Evolutionary conservation across 148 eudicot species (phyloP).

Genomic region (Polygonum aviculare): DNA sequence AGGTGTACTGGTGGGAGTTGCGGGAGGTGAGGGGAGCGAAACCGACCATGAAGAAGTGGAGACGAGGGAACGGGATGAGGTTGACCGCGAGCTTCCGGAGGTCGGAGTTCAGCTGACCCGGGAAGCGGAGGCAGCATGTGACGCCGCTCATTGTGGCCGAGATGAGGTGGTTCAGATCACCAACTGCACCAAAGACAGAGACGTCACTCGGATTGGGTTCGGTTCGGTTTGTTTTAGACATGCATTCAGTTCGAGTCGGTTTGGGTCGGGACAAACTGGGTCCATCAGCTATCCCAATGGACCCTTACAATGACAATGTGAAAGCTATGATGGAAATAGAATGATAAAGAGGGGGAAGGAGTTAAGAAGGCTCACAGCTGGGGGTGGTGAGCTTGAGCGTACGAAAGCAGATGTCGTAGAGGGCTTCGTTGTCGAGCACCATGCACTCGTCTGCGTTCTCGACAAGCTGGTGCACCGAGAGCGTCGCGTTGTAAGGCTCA

Average conservation of each 20-base stretch:
- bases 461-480: conserved; percentile 29
- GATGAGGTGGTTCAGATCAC: conserved; percentile 65
- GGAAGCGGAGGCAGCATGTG: conserved; percentile 70
- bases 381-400: conserved; percentile 33
- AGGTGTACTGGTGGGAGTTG: conserved; percentile 47
- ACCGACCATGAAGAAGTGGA: conserved; percentile 81
- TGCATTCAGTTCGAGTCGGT: too few species aligned
- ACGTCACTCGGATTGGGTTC: too few species aligned
- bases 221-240: too few species aligned
- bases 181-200: conserved; percentile 28
- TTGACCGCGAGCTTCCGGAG: conserved; percentile 67
- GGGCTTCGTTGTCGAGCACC: conserved; percentile 30
- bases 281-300: too few species aligned
- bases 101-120: conserved; percentile 71
- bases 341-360: neutral
- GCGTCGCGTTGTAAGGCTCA: conserved; percentile 34
- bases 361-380: conserved; percentile 19
- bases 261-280: too few species aligned
- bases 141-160: conserved; percentile 76
- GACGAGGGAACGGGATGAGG: conserved; percentile 73
- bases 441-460: conserved; percentile 33
- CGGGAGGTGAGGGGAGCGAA: conserved; percentile 64
- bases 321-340: neutral
- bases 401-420: conserved; percentile 31
- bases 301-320: neutral